These are phyloP conservation scores for Nitzschia palea DNA, from an alignment of 108 stramenopile species.

Conservation along the genomic window DNA sequence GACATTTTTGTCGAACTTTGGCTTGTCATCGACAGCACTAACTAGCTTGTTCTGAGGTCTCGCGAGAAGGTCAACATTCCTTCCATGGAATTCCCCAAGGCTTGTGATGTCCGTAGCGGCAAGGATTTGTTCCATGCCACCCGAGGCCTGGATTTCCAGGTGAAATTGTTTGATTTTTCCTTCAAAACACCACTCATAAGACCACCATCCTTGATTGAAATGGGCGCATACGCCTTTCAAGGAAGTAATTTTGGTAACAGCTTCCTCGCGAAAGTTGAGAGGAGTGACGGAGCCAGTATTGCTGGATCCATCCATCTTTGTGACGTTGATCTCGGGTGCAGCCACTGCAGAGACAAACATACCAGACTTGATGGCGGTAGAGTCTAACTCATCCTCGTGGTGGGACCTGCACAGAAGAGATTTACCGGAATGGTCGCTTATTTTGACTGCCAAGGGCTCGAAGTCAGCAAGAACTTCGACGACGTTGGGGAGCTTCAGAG, in stretches of 20 bases:
- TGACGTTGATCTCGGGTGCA: neutral
- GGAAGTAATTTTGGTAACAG: slow-evolving; percentile 17
- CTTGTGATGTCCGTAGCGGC: slow-evolving; percentile 51
- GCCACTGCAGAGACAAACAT: slow-evolving; percentile 42
- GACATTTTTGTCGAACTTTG: neutral
- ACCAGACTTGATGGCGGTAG: slow-evolving; percentile 51
- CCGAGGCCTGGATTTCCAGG: slow-evolving; percentile 34
- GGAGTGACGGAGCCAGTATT: neutral
- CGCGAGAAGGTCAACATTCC: neutral
- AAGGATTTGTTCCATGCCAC: slow-evolving; percentile 4
- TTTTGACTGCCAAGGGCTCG: slow-evolving; percentile 47
- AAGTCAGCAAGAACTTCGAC: slow-evolving; percentile 18
- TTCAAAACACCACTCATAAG: slow-evolving; percentile 88
- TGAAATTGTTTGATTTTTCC: slow-evolving; percentile 78
- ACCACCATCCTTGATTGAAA: slow-evolving; percentile 81
- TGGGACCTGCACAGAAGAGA: slow-evolving; percentile 68
- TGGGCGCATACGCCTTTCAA: slow-evolving; percentile 70
- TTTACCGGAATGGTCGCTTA: slow-evolving; percentile 61
- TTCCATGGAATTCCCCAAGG: slow-evolving; percentile 51
- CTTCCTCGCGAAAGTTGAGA: slow-evolving; percentile 2
- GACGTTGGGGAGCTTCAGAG: slow-evolving; percentile 51
- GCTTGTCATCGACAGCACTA: neutral
- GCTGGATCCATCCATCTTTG: neutral
- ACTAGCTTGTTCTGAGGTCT: neutral
- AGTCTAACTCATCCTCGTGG: slow-evolving; percentile 69